Base-by-base conservation (phyloP, 1,284 basidiomycete species). In the Trametes sp. region DNA sequence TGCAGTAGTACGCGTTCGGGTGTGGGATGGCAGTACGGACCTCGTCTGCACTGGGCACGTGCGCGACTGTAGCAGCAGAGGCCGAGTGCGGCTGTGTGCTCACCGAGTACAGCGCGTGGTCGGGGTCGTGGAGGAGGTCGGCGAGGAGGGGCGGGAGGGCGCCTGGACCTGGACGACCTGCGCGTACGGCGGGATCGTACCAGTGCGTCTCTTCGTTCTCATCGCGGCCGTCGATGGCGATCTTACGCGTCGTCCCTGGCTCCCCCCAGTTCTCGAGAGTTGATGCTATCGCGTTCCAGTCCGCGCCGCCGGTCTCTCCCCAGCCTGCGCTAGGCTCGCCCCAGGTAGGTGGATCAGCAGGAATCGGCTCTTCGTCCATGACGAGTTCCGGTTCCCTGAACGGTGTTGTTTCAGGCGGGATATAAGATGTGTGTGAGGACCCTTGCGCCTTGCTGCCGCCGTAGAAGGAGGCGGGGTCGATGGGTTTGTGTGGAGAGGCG, bases 1-100 rank as follows among this genome's bases (percentile, higher is more conserved):
- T 84, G 72, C 92, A 93, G 71, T 90, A 94, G 71, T 91, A 91
- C 16, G 90, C 90, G 67, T 90, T 84, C 2, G 92, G 88, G 72
- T 94, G 91, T 11, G 92, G 92, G 38, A 91, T 81, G 23, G 91
- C 83, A 16, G 82, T 84, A 7, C 82, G 83, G 4, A 90, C 78
- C 68, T 93, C 90, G 33, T 87, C 84, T 49, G 81, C 75, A 9
- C 81, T 78, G 0, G 87, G 86, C 8, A 58, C 75, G 66, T 41
- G 71, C 49, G 51, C 72, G 57, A 52, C 74, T 57, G 42, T 75
- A 65, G 65, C 75, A 60, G 66, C 54, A 64, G 71, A n/a, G 70
- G 66, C 54, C 65, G 71, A n/a, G 70, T 63, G 54, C 2, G 80
- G 79, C 4, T 70, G 63, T 4, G 78, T 80, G 58, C 78, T 82